phyloP scores from a whole-genome alignment of 768 basidiomycete genomes.

The Dentipellis sp. region DNA sequence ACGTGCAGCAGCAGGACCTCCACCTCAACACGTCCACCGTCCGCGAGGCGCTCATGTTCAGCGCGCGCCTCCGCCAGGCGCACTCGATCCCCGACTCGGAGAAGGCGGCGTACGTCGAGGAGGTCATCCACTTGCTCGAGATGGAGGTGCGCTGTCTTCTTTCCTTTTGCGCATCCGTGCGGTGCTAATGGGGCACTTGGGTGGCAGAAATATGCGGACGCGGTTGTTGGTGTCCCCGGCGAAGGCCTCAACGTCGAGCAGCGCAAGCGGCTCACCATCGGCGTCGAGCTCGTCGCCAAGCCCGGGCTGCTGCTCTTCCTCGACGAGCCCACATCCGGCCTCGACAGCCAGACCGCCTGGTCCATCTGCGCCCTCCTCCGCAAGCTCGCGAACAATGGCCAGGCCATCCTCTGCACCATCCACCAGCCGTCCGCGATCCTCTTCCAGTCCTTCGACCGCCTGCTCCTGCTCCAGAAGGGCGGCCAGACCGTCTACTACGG shows the following conservation, averaged over 20 bases:
- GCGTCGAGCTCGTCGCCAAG: neutral
- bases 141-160: neutral
- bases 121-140: neutral
- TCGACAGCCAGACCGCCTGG: conserved; percentile 85
- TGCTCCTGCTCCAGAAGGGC: conserved; percentile 69
- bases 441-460: conserved; percentile 75
- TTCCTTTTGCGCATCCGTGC: neutral
- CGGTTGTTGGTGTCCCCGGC: neutral
- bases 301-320: conserved; percentile 36
- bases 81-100: conserved; percentile 52
- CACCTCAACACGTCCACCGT: conserved; percentile 75
- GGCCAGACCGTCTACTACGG: conserved; percentile 63
- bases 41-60: conserved; percentile 72
- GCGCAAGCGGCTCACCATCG: neutral
- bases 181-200: neutral
- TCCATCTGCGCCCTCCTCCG: conserved; percentile 69
- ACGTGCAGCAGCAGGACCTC: conserved; percentile 80
- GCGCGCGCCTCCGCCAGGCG: conserved; percentile 73
- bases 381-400: conserved; percentile 70
- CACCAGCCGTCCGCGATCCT: conserved; percentile 75
- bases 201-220: neutral
- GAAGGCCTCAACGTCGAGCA: neutral
- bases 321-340: conserved; percentile 81
- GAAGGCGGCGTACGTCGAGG: conserved; percentile 54
- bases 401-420: conserved; percentile 82